Percentiles rank a stretch among this genome's conserved stretches.
Evolutionary conservation across 2,329 filamentous ascomycete species (phyloP).

Genomic region (Cladophialophora chaetospira): DNA sequence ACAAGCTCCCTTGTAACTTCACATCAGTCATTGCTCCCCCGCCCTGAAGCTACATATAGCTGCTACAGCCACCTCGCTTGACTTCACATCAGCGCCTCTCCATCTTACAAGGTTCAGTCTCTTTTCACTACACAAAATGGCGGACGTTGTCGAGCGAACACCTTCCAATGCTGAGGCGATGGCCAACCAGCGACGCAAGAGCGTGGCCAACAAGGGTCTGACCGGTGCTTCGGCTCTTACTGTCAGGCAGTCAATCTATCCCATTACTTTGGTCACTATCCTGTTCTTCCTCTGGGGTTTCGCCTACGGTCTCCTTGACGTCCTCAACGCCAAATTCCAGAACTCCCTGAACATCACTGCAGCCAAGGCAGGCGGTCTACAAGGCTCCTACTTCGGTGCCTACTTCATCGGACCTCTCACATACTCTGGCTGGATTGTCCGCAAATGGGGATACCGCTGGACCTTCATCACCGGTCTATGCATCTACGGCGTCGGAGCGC

Average conservation of each 20-base stretch:
- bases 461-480: conserved; percentile 75
- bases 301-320: conserved; percentile 52
- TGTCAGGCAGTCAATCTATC: conserved; percentile 47
- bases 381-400: conserved; percentile 66
- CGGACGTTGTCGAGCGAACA: conserved; percentile 30
- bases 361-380: conserved; percentile 62
- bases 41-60: conserved; percentile 6
- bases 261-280: conserved; percentile 49
- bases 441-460: conserved; percentile 68
- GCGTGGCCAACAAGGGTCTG: conserved; percentile 32
- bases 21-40: not conserved
- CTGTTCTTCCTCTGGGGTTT: conserved; percentile 59
- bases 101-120: not conserved
- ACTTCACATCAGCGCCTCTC: not conserved
- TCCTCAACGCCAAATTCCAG: conserved; percentile 60
- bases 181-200: conserved; percentile 26
- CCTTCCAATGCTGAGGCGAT: conserved; percentile 32
- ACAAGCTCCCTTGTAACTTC: not conserved
- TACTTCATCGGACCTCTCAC: conserved; percentile 58
- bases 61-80: not conserved
- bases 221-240: conserved; percentile 48
- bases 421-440: conserved; percentile 62
- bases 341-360: conserved; percentile 57
- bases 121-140: conserved; percentile 5
- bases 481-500: conserved; percentile 70